Evolutionary conservation across 2,329 filamentous ascomycete species (phyloP).

Genomic region (Rutstroemia sp.): DNA sequence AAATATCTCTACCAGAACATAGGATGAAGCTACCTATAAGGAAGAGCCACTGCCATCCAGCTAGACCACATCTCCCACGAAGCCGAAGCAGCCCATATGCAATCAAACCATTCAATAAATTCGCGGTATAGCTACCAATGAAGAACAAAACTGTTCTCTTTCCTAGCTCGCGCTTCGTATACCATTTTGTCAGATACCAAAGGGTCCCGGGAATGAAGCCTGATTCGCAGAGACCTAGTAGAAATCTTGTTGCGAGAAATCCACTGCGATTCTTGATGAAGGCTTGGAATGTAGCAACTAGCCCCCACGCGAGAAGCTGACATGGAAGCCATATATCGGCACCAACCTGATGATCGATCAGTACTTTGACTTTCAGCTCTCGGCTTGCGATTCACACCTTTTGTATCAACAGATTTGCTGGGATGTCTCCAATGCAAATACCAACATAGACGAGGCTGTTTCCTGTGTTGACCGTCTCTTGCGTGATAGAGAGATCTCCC

Average conservation of each 20-base stretch:
- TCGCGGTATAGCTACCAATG: slow-evolving; percentile 4
- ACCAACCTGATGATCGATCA: slow-evolving; percentile 38
- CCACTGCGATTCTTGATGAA: slow-evolving; percentile 31
- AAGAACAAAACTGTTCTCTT: slow-evolving; percentile 6
- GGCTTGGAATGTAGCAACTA: slow-evolving; percentile 44
- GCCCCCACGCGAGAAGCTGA: slow-evolving; percentile 44
- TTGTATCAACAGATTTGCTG: slow-evolving; percentile 5
- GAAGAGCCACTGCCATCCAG: slow-evolving; percentile 53
- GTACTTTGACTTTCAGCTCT: neutral
- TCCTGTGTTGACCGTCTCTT: slow-evolving; percentile 4
- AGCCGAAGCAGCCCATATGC: slow-evolving; percentile 50
- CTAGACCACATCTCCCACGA: slow-evolving; percentile 42
- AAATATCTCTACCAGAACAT: neutral
- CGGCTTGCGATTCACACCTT: slow-evolving; percentile 29
- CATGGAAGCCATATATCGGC: slow-evolving; percentile 46
- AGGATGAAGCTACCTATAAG: neutral
- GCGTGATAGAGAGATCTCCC: slow-evolving; percentile 1
- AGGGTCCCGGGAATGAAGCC: slow-evolving; percentile 50
- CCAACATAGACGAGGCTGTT: slow-evolving; percentile 7
- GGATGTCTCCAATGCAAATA: slow-evolving; percentile 6
- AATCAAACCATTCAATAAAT: slow-evolving; percentile 22
- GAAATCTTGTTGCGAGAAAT: slow-evolving; percentile 26
- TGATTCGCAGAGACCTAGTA: slow-evolving; percentile 26
- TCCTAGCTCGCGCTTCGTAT: slow-evolving; percentile 2
- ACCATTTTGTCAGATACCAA: slow-evolving; percentile 6